Conservation (phyloP, 345 rosid genomes). For the Hypericum perforatum region DNA sequence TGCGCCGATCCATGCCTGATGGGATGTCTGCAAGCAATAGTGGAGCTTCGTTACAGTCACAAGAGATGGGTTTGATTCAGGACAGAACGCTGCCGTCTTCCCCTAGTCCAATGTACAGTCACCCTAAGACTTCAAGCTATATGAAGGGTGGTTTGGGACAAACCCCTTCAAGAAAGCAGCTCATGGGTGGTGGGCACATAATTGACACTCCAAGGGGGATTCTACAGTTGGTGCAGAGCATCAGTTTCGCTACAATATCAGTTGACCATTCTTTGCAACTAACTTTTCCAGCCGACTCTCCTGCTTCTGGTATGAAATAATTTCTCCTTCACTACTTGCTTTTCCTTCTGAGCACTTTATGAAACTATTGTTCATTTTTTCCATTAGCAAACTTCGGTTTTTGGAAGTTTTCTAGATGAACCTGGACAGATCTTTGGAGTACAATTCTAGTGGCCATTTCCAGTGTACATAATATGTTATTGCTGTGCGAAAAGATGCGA, state of each 20-base stretch:
- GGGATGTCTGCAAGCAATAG: conserved; percentile 62
- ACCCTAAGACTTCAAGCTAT: conserved; percentile 68
- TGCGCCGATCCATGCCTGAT: conserved; percentile 73
- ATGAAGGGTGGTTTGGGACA: conserved; percentile 86
- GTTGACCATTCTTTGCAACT: conserved; percentile 77
- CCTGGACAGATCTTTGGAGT: too few relatives aligned
- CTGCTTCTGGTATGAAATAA: conserved; percentile 54
- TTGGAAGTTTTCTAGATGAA: too few relatives aligned
- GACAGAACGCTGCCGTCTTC: conserved; percentile 85
- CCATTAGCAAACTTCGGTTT: too few relatives aligned
- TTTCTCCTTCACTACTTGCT: background rate
- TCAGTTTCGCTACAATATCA: conserved; percentile 74
- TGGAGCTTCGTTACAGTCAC: conserved; percentile 78
- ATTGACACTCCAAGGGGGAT: conserved; percentile 71
- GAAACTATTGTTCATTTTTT: background rate
- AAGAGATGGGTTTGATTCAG: conserved; percentile 84
- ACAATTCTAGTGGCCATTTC: too few relatives aligned
- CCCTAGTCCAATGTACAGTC: conserved; percentile 73
- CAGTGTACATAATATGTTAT: too few relatives aligned
- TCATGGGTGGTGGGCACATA: conserved; percentile 59
- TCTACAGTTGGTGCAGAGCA: conserved; percentile 97
- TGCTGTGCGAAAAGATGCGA: too few relatives aligned
- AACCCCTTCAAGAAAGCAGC: conserved; percentile 67
- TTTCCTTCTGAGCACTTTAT: background rate
- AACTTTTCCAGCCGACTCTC: conserved; percentile 66